A percentile compares a stretch with the other conserved stretches of the same genome.
Conservation (phyloP, 257 asterid species). For the Solanum etuberosum region DNA sequence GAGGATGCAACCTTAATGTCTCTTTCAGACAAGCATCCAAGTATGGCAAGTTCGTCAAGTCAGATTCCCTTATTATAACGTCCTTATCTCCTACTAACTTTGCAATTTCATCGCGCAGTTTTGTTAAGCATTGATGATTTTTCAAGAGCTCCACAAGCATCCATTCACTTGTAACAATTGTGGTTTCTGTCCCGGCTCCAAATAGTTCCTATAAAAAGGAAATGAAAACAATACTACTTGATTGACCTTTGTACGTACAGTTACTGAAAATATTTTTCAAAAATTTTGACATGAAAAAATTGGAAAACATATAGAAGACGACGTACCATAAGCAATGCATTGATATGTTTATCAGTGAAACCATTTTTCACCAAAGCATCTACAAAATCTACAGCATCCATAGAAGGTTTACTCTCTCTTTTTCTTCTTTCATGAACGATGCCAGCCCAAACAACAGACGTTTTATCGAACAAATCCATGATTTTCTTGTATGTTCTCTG, state of each 20-base stretch:
- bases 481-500: not conserved
- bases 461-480: not conserved
- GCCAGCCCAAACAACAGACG: not conserved
- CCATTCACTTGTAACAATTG: not conserved
- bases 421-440: not conserved
- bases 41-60: not conserved
- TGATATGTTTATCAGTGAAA: not conserved
- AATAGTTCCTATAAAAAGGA: not conserved
- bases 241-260: too few species aligned
- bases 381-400: not conserved
- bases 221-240: not conserved
- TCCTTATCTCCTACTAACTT: not conserved
- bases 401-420: too few species aligned
- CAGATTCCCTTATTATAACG: not conserved
- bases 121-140: not conserved
- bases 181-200: not conserved
- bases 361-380: not conserved
- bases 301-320: too few species aligned
- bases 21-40: not conserved
- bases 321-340: not conserved
- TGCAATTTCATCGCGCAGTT: not conserved
- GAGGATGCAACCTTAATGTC: constrained; percentile 2
- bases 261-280: too few species aligned
- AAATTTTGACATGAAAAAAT: too few species aligned
- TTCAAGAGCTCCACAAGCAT: not conserved